Evolutionary conservation across 176 grass and related monocot genomes (phyloP).

Genomic region (Avena insularis): DNA sequence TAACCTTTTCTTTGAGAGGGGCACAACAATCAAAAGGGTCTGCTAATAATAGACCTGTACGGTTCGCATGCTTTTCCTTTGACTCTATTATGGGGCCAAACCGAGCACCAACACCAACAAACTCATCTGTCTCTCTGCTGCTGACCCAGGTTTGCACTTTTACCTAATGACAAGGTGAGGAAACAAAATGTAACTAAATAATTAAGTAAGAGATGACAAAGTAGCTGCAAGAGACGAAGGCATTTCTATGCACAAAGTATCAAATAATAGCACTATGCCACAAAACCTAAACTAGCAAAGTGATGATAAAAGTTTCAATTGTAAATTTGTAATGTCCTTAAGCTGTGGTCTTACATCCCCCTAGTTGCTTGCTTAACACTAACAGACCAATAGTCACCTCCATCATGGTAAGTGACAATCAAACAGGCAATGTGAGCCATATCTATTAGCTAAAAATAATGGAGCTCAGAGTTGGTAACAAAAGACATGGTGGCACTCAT

Average conservation of each 20-base stretch:
- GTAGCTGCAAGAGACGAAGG: neutral
- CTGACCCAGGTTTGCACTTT: slow-evolving; percentile 97
- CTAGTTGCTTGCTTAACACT: neutral
- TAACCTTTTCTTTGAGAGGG: slow-evolving; percentile 60
- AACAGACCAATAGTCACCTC: neutral
- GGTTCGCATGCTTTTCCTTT: slow-evolving; percentile 86
- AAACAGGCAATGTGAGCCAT: neutral
- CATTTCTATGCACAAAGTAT: slow-evolving; percentile 1
- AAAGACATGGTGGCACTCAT: neutral
- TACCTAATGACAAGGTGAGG: slow-evolving; percentile 53
- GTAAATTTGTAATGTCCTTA: slow-evolving; percentile 5
- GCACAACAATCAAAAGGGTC: slow-evolving; percentile 77
- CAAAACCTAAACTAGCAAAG: neutral
- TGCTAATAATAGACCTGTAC: slow-evolving; percentile 64
- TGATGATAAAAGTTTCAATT: neutral
- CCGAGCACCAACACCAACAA: slow-evolving; percentile 96
- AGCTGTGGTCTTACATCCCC: neutral
- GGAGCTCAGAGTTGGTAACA: neutral
- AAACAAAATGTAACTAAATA: slow-evolving; percentile 38
- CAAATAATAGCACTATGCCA: neutral
- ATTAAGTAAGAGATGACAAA: neutral
- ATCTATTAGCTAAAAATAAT: neutral
- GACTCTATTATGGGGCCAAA: slow-evolving; percentile 88
- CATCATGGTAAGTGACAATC: neutral
- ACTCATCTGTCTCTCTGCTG: slow-evolving; percentile 65